Conservation (phyloP, 768 basidiomycete species). For the Lactifluus echinatus region DNA sequence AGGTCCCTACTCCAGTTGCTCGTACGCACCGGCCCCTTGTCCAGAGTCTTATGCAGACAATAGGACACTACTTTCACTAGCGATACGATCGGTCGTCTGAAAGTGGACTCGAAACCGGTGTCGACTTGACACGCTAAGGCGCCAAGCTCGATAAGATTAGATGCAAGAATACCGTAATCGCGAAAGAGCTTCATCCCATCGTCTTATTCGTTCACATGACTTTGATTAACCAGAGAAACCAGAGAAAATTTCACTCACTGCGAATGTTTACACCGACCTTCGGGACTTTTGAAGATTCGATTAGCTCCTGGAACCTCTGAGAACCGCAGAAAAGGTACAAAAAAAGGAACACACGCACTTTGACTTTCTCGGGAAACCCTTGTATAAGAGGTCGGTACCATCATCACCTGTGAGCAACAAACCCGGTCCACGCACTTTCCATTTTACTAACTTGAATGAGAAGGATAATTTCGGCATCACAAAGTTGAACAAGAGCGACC, state of each 20-base stretch:
- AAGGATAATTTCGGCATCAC: slow-evolving; percentile 35
- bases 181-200: slow-evolving; percentile 41
- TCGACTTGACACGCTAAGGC: slow-evolving; percentile 36
- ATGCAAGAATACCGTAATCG: slow-evolving; percentile 37
- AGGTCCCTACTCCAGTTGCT: slow-evolving; percentile 40
- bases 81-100: slow-evolving; percentile 34
- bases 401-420: neutral
- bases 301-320: slow-evolving; percentile 31
- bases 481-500: slow-evolving; percentile 40
- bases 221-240: neutral
- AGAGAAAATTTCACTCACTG: slow-evolving; percentile 28
- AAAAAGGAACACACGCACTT: slow-evolving; percentile 24
- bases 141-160: slow-evolving; percentile 39
- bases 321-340: neutral
- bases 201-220: slow-evolving; percentile 24
- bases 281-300: slow-evolving; percentile 32
- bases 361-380: slow-evolving; percentile 39
- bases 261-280: slow-evolving; percentile 44
- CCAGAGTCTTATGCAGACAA: slow-evolving; percentile 33
- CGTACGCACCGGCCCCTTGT: slow-evolving; percentile 39
- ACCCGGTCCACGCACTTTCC: slow-evolving; percentile 29
- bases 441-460: slow-evolving; percentile 42
- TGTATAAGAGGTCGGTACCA: neutral
- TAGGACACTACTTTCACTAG: slow-evolving; percentile 36
- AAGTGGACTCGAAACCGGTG: slow-evolving; percentile 26